Conservation (phyloP, 805 yeast genomes). For the Kodamaea jinghongensis region DNA sequence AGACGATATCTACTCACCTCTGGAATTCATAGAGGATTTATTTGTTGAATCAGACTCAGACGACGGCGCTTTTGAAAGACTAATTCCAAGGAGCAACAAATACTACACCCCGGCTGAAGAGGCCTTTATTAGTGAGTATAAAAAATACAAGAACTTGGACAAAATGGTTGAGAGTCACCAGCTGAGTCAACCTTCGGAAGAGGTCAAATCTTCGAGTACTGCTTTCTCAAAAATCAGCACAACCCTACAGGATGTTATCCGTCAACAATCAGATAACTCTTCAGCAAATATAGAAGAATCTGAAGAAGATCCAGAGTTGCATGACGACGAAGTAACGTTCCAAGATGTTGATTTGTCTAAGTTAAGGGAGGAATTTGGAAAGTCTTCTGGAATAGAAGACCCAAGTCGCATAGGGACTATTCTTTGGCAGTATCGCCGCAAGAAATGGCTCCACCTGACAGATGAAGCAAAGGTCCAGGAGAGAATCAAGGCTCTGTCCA, state of each 20-base stretch:
- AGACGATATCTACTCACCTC: slow-evolving; percentile 48
- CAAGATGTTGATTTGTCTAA: slow-evolving; percentile 26
- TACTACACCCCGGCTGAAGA: slow-evolving; percentile 29
- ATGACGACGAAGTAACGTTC: slow-evolving; percentile 13
- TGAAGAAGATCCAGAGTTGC: slow-evolving; percentile 16
- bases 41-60: slow-evolving; percentile 43
- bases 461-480: slow-evolving; percentile 22
- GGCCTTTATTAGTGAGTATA: slow-evolving; percentile 30
- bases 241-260: slow-evolving; percentile 21
- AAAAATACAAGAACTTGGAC: slow-evolving; percentile 31
- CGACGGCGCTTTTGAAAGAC: slow-evolving; percentile 23
- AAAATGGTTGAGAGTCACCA: slow-evolving; percentile 26
- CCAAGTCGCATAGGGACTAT: slow-evolving; percentile 44
- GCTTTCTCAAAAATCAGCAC: slow-evolving; percentile 12
- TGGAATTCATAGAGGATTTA: slow-evolving; percentile 49
- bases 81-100: slow-evolving; percentile 14
- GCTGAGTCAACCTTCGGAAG: slow-evolving; percentile 10
- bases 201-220: slow-evolving; percentile 13
- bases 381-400: slow-evolving; percentile 1
- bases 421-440: slow-evolving; percentile 69
- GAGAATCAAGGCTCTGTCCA: slow-evolving; percentile 16
- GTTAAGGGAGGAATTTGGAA: slow-evolving; percentile 31
- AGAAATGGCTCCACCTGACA: slow-evolving; percentile 57
- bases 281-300: slow-evolving; percentile 9
- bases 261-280: slow-evolving; percentile 16